Percentiles rank a stretch among this genome's conserved stretches.
Evolutionary conservation across 768 basidiomycete genomes (phyloP).

Genomic region (Suillus brevipes): DNA sequence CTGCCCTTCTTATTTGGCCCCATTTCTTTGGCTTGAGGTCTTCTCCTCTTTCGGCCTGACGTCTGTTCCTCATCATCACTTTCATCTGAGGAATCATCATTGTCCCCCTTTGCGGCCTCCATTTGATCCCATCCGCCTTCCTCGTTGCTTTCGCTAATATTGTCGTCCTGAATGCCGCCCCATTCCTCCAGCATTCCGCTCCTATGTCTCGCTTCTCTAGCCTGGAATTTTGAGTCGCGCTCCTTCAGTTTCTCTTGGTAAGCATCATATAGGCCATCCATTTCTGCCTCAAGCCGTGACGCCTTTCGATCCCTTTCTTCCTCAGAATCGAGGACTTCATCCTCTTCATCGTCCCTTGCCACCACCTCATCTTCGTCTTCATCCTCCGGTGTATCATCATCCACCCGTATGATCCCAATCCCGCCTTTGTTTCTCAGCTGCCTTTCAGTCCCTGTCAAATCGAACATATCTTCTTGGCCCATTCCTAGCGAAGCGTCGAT

Average conservation of each 20-base stretch:
- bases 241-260: constrained; percentile 82
- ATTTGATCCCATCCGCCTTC: constrained; percentile 74
- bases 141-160: constrained; percentile 38
- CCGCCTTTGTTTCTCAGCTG: constrained; percentile 42
- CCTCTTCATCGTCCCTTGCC: constrained; percentile 35
- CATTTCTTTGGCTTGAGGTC: constrained; percentile 25
- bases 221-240: constrained; percentile 85
- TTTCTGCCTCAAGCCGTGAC: constrained; percentile 71
- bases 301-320: constrained; percentile 70
- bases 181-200: constrained; percentile 80
- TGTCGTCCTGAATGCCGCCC: constrained; percentile 64
- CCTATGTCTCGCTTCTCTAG: constrained; percentile 71
- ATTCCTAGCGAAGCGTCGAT: constrained; percentile 68
- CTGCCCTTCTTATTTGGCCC: constrained; percentile 49
- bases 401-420: constrained; percentile 40
- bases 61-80: constrained; percentile 40
- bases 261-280: constrained; percentile 86
- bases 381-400: constrained; percentile 44
- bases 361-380: constrained; percentile 37
- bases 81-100: constrained; percentile 53
- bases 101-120: constrained; percentile 52
- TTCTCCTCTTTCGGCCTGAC: constrained; percentile 43
- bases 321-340: constrained; percentile 55
- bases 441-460: constrained; percentile 65
- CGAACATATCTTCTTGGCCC: constrained; percentile 88